phyloP scores from a whole-genome alignment of 2,329 filamentous ascomycete species.

The Magnaporthales sp. region DNA sequence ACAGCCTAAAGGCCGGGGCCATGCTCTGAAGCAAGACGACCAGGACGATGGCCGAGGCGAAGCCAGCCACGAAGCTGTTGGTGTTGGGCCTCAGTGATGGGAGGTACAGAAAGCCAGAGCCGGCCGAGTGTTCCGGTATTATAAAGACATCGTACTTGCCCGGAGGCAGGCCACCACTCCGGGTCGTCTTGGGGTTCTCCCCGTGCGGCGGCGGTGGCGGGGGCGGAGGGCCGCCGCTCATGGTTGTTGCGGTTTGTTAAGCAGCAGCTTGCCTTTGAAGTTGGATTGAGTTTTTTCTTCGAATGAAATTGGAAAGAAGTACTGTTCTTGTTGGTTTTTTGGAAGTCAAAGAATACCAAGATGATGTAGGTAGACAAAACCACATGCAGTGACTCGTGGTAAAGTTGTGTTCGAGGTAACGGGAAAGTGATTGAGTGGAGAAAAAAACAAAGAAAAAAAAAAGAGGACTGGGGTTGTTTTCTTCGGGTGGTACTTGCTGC shows the following conservation, averaged over 20 bases:
- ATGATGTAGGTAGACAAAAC: neutral
- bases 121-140: slow-evolving; percentile 84
- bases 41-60: slow-evolving; percentile 64
- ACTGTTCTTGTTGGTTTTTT: neutral
- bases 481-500: neutral
- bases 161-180: slow-evolving; percentile 55
- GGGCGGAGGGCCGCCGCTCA: slow-evolving; percentile 52
- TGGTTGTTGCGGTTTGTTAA: slow-evolving; percentile 17
- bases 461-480: neutral
- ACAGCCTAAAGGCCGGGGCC: slow-evolving; percentile 63
- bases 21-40: slow-evolving; percentile 66
- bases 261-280: neutral
- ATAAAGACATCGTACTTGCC: slow-evolving; percentile 98
- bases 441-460: neutral
- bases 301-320: neutral
- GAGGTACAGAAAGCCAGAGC: slow-evolving; percentile 87
- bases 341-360: neutral
- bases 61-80: slow-evolving; percentile 87
- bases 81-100: slow-evolving; percentile 77
- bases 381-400: neutral
- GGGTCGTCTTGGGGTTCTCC: slow-evolving; percentile 60
- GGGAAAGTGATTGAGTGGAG: neutral
- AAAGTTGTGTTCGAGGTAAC: neutral
- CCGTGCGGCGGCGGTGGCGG: slow-evolving; percentile 85
- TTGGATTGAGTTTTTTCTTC: neutral